Evolutionary conservation across 331 rosid genomes (phyloP).

Genomic region (Telfairia occidentalis): DNA sequence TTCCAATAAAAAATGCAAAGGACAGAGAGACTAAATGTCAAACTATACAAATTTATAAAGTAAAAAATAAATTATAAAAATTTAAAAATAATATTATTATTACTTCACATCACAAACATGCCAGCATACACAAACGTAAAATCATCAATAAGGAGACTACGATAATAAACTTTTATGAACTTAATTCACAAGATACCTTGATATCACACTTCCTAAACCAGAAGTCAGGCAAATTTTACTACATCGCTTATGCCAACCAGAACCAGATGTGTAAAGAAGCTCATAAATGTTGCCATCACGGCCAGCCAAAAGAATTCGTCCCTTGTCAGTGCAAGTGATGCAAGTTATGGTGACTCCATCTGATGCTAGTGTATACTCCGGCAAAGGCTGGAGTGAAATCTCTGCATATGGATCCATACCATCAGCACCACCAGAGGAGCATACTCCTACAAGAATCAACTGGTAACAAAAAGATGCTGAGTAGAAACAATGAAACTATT

Average conservation of each 20-base stretch:
- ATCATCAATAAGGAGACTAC: neutral
- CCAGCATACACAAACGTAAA: neutral
- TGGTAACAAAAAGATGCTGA: slow-evolving; percentile 30
- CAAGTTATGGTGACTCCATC: slow-evolving; percentile 95
- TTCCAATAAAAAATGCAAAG: neutral
- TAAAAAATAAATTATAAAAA: neutral
- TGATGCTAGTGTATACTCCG: slow-evolving; percentile 73
- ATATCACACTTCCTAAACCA: slow-evolving; percentile 82
- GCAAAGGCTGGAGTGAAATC: slow-evolving; percentile 83
- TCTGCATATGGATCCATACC: slow-evolving; percentile 83
- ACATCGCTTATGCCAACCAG: slow-evolving; percentile 94
- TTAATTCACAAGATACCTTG: slow-evolving; percentile 47
- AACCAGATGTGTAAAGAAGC: slow-evolving; percentile 71
- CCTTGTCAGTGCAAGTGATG: slow-evolving; percentile 74
- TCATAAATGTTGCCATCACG: slow-evolving; percentile 95
- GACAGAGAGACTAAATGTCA: neutral
- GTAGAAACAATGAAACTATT: slow-evolving; percentile 21
- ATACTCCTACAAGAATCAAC: slow-evolving; percentile 85
- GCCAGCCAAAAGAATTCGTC: slow-evolving; percentile 91
- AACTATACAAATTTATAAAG: neutral
- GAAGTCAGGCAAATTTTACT: slow-evolving; percentile 80
- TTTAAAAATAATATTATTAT: neutral
- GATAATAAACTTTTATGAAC: neutral
- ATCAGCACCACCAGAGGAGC: slow-evolving; percentile 80
- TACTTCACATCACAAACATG: neutral